Conservation (phyloP, 169 alveolate genomes). For the Amoebophrya sp. region DNA sequence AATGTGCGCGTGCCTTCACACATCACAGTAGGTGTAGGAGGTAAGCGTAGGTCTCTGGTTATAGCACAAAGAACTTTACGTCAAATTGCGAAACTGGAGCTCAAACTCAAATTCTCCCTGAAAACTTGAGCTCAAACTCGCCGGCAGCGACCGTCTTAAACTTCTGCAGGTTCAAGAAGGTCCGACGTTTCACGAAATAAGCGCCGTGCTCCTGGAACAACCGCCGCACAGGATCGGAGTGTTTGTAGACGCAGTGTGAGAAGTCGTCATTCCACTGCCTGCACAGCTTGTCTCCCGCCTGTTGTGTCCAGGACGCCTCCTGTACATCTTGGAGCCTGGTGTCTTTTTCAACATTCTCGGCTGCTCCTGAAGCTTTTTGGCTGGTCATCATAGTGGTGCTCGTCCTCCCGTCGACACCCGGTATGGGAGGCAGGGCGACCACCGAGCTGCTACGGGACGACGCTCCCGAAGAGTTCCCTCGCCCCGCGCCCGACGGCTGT, state of each 20-base stretch:
- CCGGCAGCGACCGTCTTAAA: not conserved
- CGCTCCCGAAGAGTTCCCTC: not conserved
- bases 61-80: no score
- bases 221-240: not conserved
- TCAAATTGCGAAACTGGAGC: no score
- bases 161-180: not conserved
- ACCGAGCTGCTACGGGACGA: no score
- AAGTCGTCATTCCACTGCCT: not conserved
- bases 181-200: not conserved
- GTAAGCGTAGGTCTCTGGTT: no score
- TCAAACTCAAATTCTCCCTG: no score
- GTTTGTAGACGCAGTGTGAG: not conserved
- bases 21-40: no score
- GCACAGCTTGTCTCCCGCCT: no score
- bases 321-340: not conserved
- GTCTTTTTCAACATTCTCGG: not conserved
- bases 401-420: not conserved
- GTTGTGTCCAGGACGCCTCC: no score
- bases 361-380: not conserved
- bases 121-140: no score
- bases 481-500: not conserved
- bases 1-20: no score
- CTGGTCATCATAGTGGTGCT: not conserved
- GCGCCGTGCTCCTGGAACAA: not conserved
- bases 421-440: no score